phyloP scores from a whole-genome alignment of 208 protist genomes.

The Endotrypanum monterogeii region DNA sequence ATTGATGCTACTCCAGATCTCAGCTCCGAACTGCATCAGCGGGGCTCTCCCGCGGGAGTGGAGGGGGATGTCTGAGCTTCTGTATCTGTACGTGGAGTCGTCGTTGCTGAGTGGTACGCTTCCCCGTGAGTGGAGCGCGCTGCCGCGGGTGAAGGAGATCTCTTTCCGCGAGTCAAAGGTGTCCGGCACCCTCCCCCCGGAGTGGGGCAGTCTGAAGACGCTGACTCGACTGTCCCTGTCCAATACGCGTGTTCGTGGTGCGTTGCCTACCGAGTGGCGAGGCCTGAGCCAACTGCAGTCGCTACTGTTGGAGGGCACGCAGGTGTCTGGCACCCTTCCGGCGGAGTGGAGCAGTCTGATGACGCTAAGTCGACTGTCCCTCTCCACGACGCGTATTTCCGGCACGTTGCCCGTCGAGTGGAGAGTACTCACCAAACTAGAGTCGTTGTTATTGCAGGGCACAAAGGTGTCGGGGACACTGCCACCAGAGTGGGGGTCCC shows the following conservation, averaged over 20 bases:
- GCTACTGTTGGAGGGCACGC: background rate
- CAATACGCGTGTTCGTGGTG: background rate
- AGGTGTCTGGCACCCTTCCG: slow-evolving; percentile 3
- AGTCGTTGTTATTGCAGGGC: background rate
- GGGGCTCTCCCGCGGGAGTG: slow-evolving; percentile 11
- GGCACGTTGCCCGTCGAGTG: slow-evolving; percentile 7
- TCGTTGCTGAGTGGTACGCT: slow-evolving; percentile 2
- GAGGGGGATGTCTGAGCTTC: background rate
- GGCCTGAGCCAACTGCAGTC: background rate
- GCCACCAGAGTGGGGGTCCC: background rate
- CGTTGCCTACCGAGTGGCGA: background rate
- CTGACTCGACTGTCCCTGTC: background rate
- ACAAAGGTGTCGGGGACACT: slow-evolving; percentile 7
- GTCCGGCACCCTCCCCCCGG: background rate
- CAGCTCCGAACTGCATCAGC: background rate
- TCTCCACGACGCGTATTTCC: background rate
- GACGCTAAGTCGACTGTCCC: background rate
- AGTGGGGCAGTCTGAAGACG: background rate
- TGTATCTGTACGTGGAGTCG: background rate
- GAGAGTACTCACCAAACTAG: background rate
- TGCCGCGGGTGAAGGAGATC: background rate
- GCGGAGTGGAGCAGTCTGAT: slow-evolving; percentile 7
- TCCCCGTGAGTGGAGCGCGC: background rate
- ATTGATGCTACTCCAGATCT: background rate
- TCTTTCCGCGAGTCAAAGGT: background rate